Evolutionary conservation across 1,284 basidiomycete species (phyloP).

Genomic region (Caloboletus firmus): DNA sequence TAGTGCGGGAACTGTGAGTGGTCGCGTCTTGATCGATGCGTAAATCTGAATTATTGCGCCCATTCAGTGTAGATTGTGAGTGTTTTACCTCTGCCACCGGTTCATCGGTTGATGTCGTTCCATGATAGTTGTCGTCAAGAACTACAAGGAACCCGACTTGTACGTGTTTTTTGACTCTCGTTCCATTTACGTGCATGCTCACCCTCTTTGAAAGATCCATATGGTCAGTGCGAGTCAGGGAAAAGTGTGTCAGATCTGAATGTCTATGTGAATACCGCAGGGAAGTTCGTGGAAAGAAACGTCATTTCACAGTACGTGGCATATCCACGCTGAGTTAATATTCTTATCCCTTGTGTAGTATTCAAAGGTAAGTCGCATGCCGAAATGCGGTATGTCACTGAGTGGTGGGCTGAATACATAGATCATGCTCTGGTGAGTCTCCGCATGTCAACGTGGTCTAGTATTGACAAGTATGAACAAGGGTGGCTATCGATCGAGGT

Average conservation of each 20-base stretch:
- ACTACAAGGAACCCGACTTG: slow-evolving; percentile 70
- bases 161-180: slow-evolving; percentile 40
- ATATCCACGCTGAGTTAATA: neutral
- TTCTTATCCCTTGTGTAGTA: slow-evolving; percentile 51
- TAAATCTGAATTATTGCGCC: neutral
- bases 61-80: slow-evolving; percentile 66
- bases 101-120: slow-evolving; percentile 6
- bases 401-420: slow-evolving; percentile 28
- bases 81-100: neutral
- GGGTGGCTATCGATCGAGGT: slow-evolving; percentile 92
- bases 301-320: slow-evolving; percentile 76
- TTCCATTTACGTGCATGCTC: slow-evolving; percentile 16
- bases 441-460: neutral
- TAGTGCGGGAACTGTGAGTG: slow-evolving; percentile 74
- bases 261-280: slow-evolving; percentile 41
- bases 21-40: neutral
- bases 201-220: slow-evolving; percentile 53
- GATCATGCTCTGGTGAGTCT: slow-evolving; percentile 80
- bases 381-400: slow-evolving; percentile 4
- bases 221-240: slow-evolving; percentile 52
- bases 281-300: slow-evolving; percentile 81
- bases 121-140: slow-evolving; percentile 60
- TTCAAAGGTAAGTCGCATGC: slow-evolving; percentile 63
- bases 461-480: slow-evolving; percentile 31
- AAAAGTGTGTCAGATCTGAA: slow-evolving; percentile 22